phyloP scores from a whole-genome alignment of 2,329 filamentous ascomycete species.

The Paracorniculantispora psalliotae region DNA sequence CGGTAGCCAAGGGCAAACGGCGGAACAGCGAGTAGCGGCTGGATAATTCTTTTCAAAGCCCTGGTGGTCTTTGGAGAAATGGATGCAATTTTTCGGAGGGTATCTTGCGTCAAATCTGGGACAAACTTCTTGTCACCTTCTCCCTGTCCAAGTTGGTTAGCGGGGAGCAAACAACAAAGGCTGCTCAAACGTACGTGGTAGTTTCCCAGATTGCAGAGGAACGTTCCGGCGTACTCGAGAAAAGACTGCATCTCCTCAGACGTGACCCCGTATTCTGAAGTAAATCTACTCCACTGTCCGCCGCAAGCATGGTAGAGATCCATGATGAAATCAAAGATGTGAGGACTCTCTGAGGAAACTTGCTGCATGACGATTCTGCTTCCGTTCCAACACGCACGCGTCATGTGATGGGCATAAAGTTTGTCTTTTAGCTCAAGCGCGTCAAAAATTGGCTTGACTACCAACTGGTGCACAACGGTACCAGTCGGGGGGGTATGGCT shows the following conservation, averaged over 20 bases:
- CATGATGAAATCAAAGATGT: constrained; percentile 56
- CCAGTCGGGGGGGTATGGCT: not conserved
- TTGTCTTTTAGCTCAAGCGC: constrained; percentile 29
- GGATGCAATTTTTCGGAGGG: constrained; percentile 39
- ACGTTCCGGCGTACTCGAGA: constrained; percentile 51
- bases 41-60: constrained; percentile 33
- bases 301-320: constrained; percentile 42
- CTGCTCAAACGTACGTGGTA: constrained; percentile 41
- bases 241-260: constrained; percentile 42
- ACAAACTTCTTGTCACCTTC: constrained; percentile 58
- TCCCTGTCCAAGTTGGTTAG: constrained; percentile 23
- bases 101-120: constrained; percentile 38
- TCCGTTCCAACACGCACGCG: constrained; percentile 46
- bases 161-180: not conserved
- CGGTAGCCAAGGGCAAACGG: constrained; percentile 53
- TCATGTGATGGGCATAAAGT: constrained; percentile 59
- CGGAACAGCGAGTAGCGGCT: constrained; percentile 43
- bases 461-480: not conserved
- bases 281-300: constrained; percentile 47
- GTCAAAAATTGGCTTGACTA: not conserved
- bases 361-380: constrained; percentile 52
- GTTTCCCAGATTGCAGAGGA: constrained; percentile 55
- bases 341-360: constrained; percentile 51
- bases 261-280: constrained; percentile 32
- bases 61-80: constrained; percentile 19